phyloP scores from a whole-genome alignment of 176 grass and related monocot species.

The Secale cereale region DNA sequence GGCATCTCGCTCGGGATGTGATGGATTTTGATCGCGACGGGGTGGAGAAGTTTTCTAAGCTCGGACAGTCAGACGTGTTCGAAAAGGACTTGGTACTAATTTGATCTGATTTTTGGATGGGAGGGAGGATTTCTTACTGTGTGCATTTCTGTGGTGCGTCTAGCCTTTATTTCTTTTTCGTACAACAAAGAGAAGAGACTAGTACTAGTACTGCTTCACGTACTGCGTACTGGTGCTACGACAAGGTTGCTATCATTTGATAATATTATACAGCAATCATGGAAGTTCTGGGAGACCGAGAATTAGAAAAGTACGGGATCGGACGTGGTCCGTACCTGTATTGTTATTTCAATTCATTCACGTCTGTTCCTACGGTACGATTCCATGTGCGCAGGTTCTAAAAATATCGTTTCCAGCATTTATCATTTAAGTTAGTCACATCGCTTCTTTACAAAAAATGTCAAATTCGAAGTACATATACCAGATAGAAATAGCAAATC shows the following conservation, averaged over 20 bases:
- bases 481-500: background rate
- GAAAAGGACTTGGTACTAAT: too few relatives aligned
- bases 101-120: too few relatives aligned
- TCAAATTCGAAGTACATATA: background rate
- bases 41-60: background rate
- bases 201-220: background rate
- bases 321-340: constrained; percentile 31
- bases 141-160: background rate
- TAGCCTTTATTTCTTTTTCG: background rate
- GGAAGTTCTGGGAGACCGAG: constrained; percentile 2
- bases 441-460: background rate
- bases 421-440: background rate
- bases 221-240: background rate
- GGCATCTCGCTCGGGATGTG: constrained; percentile 6
- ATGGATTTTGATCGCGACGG: constrained; percentile 6
- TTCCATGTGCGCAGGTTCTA: background rate
- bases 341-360: background rate
- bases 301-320: constrained; percentile 39
- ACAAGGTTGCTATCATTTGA: background rate
- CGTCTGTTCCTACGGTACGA: background rate
- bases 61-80: background rate
- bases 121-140: too few relatives aligned
- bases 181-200: background rate
- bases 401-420: background rate
- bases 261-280: constrained; percentile 48